Evolutionary conservation across 2,329 filamentous ascomycete species (phyloP).

Genomic region (Fusarium irregulare): DNA sequence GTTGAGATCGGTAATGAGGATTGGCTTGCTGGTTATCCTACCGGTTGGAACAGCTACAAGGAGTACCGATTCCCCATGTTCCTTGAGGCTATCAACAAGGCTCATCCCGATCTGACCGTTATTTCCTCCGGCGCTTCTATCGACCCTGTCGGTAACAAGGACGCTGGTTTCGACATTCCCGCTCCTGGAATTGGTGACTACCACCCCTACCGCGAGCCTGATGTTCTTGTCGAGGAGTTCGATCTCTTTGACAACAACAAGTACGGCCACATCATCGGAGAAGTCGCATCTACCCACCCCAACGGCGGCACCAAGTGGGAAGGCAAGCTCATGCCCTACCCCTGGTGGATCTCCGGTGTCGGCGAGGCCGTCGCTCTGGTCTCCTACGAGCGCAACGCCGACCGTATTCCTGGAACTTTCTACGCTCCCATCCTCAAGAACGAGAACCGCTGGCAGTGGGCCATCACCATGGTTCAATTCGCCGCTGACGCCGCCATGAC

Average conservation of each 20-base stretch:
- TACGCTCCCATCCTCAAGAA: constrained; percentile 64
- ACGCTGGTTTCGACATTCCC: constrained; percentile 53
- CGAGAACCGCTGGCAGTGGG: constrained; percentile 63
- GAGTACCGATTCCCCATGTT: constrained; percentile 70
- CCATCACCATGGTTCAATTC: constrained; percentile 62
- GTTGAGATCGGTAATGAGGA: constrained; percentile 78
- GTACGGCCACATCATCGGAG: constrained; percentile 56
- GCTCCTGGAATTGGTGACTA: constrained; percentile 60
- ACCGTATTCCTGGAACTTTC: constrained; percentile 65
- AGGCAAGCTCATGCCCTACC: constrained; percentile 59
- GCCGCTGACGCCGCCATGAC: constrained; percentile 61
- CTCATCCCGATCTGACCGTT: constrained; percentile 68
- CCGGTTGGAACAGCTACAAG: constrained; percentile 60
- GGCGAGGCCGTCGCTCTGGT: constrained; percentile 74
- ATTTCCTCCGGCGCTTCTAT: constrained; percentile 61
- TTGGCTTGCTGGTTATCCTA: constrained; percentile 63
- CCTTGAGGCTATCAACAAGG: constrained; percentile 66
- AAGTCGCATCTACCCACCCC: constrained; percentile 63
- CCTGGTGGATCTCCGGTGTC: constrained; percentile 68
- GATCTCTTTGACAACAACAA: constrained; percentile 63
- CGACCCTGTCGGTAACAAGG: constrained; percentile 48
- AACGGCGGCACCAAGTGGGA: constrained; percentile 63
- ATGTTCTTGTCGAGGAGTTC: constrained; percentile 62
- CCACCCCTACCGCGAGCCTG: constrained; percentile 63
- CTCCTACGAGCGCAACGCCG: constrained; percentile 72